These are phyloP conservation scores for Aspergillus sclerotioniger DNA, from an alignment of 495 filamentous ascomycete genomes.

Conservation along the genomic window DNA sequence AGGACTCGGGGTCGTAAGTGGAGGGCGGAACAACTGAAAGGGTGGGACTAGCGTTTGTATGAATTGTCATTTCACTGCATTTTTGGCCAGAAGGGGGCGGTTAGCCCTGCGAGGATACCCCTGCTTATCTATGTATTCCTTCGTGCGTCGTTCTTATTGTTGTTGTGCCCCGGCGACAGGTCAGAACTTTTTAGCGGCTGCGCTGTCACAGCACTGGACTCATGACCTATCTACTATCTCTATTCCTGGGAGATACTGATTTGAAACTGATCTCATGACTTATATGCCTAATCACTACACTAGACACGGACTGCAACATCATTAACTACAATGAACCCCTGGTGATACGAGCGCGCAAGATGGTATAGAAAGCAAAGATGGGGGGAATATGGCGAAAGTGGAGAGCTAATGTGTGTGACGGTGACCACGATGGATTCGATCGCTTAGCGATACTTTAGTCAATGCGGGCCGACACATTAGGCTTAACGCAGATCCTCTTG, in stretches of 20 bases:
- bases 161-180: neutral
- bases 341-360: neutral
- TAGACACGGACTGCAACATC: neutral
- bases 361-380: neutral
- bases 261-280: neutral
- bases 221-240: neutral
- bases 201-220: neutral
- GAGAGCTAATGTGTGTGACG: neutral
- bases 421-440: neutral
- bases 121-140: slow-evolving; percentile 1
- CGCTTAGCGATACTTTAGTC: neutral
- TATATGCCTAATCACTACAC: neutral
- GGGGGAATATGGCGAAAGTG: neutral
- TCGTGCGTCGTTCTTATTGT: neutral
- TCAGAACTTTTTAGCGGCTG: neutral
- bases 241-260: neutral
- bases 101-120: slow-evolving; percentile 12
- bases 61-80: slow-evolving; percentile 1
- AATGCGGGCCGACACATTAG: neutral
- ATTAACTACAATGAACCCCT: neutral
- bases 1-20: slow-evolving; percentile 19
- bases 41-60: neutral
- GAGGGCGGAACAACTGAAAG: neutral
- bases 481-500: neutral
- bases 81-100: neutral